Percentiles rank a stretch among this genome's conserved stretches.
These are phyloP conservation scores for Fagopyrum tataricum DNA, from an alignment of 148 eudicot genomes.

Conservation along the genomic window DNA sequence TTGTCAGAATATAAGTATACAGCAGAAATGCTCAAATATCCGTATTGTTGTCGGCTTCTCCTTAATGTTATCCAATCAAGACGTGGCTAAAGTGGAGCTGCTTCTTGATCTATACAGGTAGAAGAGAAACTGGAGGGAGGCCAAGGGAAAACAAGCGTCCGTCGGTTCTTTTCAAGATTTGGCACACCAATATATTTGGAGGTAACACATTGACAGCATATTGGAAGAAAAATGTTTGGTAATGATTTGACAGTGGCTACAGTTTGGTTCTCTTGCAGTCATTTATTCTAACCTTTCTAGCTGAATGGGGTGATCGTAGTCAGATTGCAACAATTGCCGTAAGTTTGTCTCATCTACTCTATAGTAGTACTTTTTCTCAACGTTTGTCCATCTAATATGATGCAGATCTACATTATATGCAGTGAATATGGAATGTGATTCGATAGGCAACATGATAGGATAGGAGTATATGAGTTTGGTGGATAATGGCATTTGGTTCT, in stretches of 20 bases:
- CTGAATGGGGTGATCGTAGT: slow-evolving; percentile 99
- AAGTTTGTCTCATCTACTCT: slow-evolving; percentile 35
- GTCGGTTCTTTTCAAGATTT: slow-evolving; percentile 87
- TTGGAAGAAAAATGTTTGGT: background rate
- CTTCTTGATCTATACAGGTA: slow-evolving; percentile 42
- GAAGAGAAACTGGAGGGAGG: slow-evolving; percentile 97
- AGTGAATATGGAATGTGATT: slow-evolving; percentile 3
- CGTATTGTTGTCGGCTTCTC: background rate
- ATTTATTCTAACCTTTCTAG: slow-evolving; percentile 88
- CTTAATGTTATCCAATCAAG: slow-evolving; percentile 1
- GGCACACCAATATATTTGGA: slow-evolving; percentile 89
- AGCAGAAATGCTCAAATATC: background rate
- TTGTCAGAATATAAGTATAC: background rate
- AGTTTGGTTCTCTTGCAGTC: slow-evolving; percentile 51
- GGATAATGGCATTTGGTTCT: background rate
- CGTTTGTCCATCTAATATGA: too few species aligned
- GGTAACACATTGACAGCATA: slow-evolving; percentile 30
- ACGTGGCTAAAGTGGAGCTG: background rate
- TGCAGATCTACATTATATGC: too few species aligned
- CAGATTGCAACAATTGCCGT: slow-evolving; percentile 99
- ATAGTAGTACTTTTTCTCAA: too few species aligned
- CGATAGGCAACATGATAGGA: background rate
- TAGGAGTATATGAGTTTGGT: background rate
- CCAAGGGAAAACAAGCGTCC: slow-evolving; percentile 72
- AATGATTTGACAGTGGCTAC: background rate